Conservation (phyloP, 1,139 yeast genomes). For the Suhomyces coccinellae region DNA sequence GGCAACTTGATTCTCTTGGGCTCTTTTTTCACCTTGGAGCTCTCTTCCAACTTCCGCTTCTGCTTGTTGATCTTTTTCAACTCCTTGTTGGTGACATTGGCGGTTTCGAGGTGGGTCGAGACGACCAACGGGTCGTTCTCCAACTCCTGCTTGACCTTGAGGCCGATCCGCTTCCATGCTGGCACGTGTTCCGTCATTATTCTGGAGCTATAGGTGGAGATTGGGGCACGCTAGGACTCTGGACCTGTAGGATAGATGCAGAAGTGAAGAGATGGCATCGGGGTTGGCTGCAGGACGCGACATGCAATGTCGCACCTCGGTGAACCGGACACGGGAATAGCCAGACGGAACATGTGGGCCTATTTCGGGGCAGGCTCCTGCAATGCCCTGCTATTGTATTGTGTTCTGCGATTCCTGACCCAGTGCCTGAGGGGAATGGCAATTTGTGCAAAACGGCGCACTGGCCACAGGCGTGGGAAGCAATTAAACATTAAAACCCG, state of each 20-base stretch:
- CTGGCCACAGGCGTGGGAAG: no score
- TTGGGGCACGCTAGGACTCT: background rate
- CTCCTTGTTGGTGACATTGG: constrained; percentile 46
- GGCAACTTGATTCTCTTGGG: constrained; percentile 78
- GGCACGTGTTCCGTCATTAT: constrained; percentile 48
- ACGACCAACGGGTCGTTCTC: constrained; percentile 43
- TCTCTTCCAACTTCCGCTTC: constrained; percentile 29
- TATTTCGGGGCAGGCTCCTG: no score
- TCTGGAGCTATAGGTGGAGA: background rate
- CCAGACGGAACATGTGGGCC: no score
- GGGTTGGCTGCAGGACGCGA: constrained; percentile 5
- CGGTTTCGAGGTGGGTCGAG: constrained; percentile 46
- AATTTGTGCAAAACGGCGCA: no score
- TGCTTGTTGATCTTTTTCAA: constrained; percentile 47
- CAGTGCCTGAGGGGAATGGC: no score
- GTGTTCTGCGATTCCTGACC: no score
- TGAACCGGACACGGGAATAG: no score
- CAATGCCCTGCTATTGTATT: no score
- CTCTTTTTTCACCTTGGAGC: constrained; percentile 46
- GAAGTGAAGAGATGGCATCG: constrained; percentile 1
- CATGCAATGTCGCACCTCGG: background rate
- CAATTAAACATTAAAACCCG: no score
- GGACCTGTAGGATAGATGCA: background rate
- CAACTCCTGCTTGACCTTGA: constrained; percentile 51
- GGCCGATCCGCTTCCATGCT: constrained; percentile 89